A percentile compares a stretch with the other conserved stretches of the same genome.
These are phyloP conservation scores for Mucor lusitanicus DNA, from an alignment of 371 early-diverging fungal genomes.

Conservation along the genomic window DNA sequence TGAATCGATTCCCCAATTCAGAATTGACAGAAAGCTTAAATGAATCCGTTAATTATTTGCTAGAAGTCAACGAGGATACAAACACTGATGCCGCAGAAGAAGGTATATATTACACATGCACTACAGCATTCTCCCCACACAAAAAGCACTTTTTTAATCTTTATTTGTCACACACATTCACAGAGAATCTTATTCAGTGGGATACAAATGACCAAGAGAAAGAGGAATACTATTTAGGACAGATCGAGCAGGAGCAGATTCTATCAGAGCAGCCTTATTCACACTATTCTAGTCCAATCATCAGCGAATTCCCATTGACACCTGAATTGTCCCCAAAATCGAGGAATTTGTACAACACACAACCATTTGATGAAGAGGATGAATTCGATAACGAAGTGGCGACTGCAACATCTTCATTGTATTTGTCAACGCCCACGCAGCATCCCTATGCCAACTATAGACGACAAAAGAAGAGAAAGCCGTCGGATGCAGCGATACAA, in stretches of 20 bases:
- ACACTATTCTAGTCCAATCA: not conserved
- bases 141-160: not conserved
- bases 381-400: constrained; percentile 41
- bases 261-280: not conserved
- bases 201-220: constrained; percentile 12
- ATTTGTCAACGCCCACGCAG: constrained; percentile 18
- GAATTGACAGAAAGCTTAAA: constrained; percentile 16
- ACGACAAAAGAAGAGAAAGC: not conserved
- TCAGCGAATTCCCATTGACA: not conserved
- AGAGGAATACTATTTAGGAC: constrained; percentile 19
- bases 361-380: not conserved
- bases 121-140: not conserved
- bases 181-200: constrained; percentile 8
- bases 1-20: constrained; percentile 12
- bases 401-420: constrained; percentile 29
- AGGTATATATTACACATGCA: not conserved
- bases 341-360: not conserved
- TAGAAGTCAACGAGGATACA: constrained; percentile 7
- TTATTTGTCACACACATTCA: not conserved
- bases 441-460: constrained; percentile 1
- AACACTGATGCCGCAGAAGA: not conserved
- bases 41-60: constrained; percentile 13
- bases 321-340: constrained; percentile 1
- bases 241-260: not conserved
- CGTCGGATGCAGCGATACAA: constrained; percentile 31